A percentile compares a stretch with the other conserved stretches of the same genome.
Evolutionary conservation across 192 early-diverging fungal species (phyloP).

Genomic region (Coemansia sp.): DNA sequence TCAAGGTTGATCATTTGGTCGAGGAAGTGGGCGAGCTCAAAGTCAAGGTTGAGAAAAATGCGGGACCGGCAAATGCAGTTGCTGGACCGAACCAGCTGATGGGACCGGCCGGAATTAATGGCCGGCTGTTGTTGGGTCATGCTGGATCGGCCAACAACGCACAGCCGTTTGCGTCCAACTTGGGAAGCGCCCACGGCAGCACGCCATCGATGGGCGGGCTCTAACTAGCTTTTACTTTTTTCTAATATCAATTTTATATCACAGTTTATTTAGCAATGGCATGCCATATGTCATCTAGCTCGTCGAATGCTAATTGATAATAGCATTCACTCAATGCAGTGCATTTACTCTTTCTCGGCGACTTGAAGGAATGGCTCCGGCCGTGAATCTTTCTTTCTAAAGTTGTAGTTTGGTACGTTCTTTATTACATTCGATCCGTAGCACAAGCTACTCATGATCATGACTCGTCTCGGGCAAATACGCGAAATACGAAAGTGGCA

Average conservation of each 20-base stretch:
- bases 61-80: constrained; percentile 24
- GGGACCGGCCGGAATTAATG: constrained; percentile 67
- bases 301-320: too few relatives aligned
- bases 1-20: constrained; percentile 70
- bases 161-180: constrained; percentile 24
- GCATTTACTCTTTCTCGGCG: too few relatives aligned
- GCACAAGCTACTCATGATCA: neutral
- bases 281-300: too few relatives aligned
- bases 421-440: too few relatives aligned
- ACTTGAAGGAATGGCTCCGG: too few relatives aligned
- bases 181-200: constrained; percentile 24
- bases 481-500: constrained; percentile 37
- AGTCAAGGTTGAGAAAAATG: constrained; percentile 56
- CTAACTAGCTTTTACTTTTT: constrained; percentile 9
- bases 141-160: constrained; percentile 7
- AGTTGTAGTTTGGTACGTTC: too few relatives aligned
- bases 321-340: too few relatives aligned
- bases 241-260: neutral
- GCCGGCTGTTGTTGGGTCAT: constrained; percentile 69
- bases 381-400: too few relatives aligned
- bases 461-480: constrained; percentile 1
- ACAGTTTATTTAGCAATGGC: neutral
- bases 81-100: constrained; percentile 59
- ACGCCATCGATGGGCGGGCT: constrained; percentile 41
- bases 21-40: constrained; percentile 61